These are phyloP conservation scores for Fusarium oligoseptatum DNA, from an alignment of 2,329 filamentous ascomycete genomes.

Conservation along the genomic window DNA sequence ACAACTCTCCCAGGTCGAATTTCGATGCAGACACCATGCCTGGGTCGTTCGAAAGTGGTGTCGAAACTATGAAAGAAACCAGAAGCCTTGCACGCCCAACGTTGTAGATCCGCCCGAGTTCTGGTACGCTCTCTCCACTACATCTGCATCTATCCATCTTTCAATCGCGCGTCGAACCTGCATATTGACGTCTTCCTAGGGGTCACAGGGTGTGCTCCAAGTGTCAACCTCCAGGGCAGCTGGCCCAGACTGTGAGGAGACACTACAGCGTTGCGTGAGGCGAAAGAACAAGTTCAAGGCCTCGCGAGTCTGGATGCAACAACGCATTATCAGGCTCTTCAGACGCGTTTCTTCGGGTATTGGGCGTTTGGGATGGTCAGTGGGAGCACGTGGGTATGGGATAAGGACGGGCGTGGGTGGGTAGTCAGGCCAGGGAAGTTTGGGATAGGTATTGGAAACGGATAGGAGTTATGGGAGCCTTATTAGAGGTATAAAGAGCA, in stretches of 20 bases:
- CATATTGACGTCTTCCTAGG: constrained; percentile 18
- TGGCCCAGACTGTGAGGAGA: constrained; percentile 36
- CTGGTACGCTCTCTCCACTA: constrained; percentile 31
- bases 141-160: background rate
- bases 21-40: constrained; percentile 41
- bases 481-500: background rate
- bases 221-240: constrained; percentile 37
- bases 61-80: constrained; percentile 37
- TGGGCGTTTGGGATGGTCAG: background rate
- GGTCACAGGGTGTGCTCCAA: constrained; percentile 37
- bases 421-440: background rate
- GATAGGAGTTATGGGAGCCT: background rate
- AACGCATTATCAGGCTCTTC: background rate
- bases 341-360: background rate
- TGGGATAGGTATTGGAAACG: background rate
- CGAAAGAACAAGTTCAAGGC: background rate
- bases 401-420: background rate
- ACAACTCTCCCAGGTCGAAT: constrained; percentile 38
- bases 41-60: constrained; percentile 46
- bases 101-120: constrained; percentile 43
- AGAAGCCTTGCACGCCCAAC: constrained; percentile 41
- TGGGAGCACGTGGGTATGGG: background rate
- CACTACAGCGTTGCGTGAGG: constrained; percentile 29
- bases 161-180: background rate
- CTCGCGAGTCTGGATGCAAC: background rate